These are phyloP conservation scores for Omphalotus olearius DNA, from an alignment of 1,284 basidiomycete genomes.

Conservation along the genomic window DNA sequence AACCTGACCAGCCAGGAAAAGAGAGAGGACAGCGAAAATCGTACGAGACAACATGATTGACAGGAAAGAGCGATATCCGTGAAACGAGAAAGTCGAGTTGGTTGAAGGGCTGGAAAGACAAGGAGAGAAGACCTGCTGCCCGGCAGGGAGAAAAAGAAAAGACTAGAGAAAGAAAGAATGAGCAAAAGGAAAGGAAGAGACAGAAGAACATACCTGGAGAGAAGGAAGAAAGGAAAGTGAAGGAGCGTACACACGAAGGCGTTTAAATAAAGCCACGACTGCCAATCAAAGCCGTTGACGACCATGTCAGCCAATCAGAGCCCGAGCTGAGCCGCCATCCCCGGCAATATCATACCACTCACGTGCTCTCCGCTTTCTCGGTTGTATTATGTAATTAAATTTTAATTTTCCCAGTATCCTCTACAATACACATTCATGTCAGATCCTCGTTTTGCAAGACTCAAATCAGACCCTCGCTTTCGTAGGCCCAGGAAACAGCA, in stretches of 20 bases:
- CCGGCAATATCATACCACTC: not conserved
- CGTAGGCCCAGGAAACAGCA: conserved; percentile 77
- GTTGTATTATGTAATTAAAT: not conserved
- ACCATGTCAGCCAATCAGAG: not conserved
- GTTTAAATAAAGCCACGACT: not conserved
- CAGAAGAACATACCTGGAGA: conserved; percentile 14
- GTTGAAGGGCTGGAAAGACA: conserved; percentile 20
- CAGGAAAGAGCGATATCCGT: conserved; percentile 20
- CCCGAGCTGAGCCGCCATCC: not conserved
- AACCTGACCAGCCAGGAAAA: conserved; percentile 42
- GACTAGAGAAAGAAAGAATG: conserved; percentile 23
- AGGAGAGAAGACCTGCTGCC: conserved; percentile 35
- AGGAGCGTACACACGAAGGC: conserved; percentile 9
- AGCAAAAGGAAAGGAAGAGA: not conserved
- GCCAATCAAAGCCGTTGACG: not conserved
- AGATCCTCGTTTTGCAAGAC: conserved; percentile 82
- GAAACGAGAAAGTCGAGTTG: conserved; percentile 18
- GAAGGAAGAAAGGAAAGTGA: conserved; percentile 19
- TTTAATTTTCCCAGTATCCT: not conserved
- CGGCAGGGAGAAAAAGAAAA: conserved; percentile 25
- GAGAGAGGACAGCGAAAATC: conserved; percentile 35
- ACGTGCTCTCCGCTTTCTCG: not conserved
- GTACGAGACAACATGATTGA: conserved; percentile 43
- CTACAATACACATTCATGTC: conserved; percentile 49
- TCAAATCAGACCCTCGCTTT: conserved; percentile 93